Evolutionary conservation across 306 rosid species (phyloP).

Genomic region (Quercus ilex): DNA sequence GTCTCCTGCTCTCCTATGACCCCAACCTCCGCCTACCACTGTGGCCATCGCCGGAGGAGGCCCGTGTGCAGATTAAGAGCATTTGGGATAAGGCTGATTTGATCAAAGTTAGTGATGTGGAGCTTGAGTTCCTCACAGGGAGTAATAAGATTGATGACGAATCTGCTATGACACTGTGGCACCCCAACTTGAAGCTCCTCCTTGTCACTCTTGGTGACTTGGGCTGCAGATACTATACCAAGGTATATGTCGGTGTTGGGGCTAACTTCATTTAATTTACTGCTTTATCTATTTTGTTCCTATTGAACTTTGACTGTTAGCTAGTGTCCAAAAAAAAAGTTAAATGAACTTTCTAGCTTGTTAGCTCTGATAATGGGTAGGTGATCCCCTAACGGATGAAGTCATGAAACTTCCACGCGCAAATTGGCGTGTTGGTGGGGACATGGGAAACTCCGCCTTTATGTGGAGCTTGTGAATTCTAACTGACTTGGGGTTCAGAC

Average conservation of each 20-base stretch:
- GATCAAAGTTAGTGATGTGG: slow-evolving; percentile 87
- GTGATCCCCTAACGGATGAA: neutral
- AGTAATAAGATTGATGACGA: slow-evolving; percentile 70
- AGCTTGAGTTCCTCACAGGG: slow-evolving; percentile 79
- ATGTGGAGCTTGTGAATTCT: too few relatives aligned
- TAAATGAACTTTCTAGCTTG: neutral
- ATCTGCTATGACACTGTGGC: slow-evolving; percentile 76
- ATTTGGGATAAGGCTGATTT: slow-evolving; percentile 90
- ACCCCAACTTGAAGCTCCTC: slow-evolving; percentile 74
- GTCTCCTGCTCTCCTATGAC: slow-evolving; percentile 80
- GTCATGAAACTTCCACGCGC: neutral
- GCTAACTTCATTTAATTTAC: neutral
- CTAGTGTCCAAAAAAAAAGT: neutral
- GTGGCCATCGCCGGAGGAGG: slow-evolving; percentile 80
- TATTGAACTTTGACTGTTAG: neutral
- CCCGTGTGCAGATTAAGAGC: slow-evolving; percentile 77
- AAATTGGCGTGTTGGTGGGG: neutral
- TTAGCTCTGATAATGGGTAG: neutral
- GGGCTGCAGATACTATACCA: slow-evolving; percentile 89
- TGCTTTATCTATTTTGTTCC: neutral
- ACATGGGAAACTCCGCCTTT: neutral
- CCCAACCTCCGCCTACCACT: slow-evolving; percentile 77
- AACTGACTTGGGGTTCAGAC: too few relatives aligned
- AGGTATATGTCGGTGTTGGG: slow-evolving; percentile 47
- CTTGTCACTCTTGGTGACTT: slow-evolving; percentile 91